Base-by-base conservation (phyloP, 2,329 filamentous ascomycete species). In the Talaromyces marneffei region DNA sequence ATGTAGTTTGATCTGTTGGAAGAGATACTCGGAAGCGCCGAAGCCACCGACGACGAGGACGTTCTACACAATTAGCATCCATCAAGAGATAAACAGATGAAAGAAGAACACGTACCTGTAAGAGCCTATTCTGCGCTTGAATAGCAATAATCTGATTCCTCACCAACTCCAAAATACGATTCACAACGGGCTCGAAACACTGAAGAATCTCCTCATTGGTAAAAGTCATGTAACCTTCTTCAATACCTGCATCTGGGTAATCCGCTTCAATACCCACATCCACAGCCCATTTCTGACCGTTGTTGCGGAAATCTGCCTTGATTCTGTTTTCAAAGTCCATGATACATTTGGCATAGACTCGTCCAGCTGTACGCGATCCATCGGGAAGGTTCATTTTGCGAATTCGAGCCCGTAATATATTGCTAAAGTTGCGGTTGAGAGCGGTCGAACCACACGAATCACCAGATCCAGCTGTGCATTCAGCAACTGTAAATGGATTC, bases 321-420 rank as follows among this genome's bases (percentile, higher is more conserved):
- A 99, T 97, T 75, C 94, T 84, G 84, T 97, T 97, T 81, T 99
- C 94, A 71, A 99, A 99, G 78, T 99, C 94, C 93, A 97, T 97
- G 78, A 99, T 97, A 76, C 93, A 97, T 80, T 97, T 97, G 67
- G 93, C 93, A 76, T 97, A 97, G 59, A 99, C 94, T 77, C 93
- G 92, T 46, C 93, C 93, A n/a, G 94, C 93, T 2, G 92, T 97
- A 79, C 93, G 95, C 68, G 93, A 97, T 52, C 92, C 93, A 72
- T 97, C 93, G 1, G 94, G 92, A 50, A 99, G 83, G 79, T 97
- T 97, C 94, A 97, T 97, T 82, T 97, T 97, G 68, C 93, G 85
- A 70, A 99, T 97, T 83, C 97, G 97, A 64, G 93, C 95, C 59
- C 94, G 89, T 56, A 97, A 82, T 67, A 99, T 97, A 78, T 97